phyloP scores from a whole-genome alignment of 139 green algal species.

The Chlamydomonas sphaeroides region DNA sequence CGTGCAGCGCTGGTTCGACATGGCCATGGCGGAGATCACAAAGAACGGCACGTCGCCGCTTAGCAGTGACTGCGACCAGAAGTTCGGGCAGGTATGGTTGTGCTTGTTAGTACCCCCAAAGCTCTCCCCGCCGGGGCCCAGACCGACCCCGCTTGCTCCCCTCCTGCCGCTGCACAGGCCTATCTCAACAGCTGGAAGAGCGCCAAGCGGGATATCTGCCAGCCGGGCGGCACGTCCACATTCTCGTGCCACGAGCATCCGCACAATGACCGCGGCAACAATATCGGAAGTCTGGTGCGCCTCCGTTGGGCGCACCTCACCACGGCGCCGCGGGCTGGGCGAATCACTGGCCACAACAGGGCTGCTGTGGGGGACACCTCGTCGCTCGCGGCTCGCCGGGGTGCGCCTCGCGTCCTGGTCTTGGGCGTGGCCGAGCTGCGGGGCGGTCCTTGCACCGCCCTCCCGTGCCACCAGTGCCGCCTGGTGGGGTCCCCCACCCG shows the following conservation, averaged over 20 bases:
- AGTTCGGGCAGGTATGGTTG: neutral
- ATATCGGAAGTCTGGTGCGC: conserved; percentile 31
- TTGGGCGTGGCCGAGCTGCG: too few species aligned
- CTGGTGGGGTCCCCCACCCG: too few species aligned
- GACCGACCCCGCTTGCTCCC: too few species aligned
- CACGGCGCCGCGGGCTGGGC: too few species aligned
- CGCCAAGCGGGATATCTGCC: neutral
- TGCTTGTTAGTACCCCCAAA: too few species aligned
- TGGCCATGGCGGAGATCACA: neutral
- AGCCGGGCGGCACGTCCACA: neutral
- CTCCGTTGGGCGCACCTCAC: neutral
- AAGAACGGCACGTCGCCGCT: neutral
- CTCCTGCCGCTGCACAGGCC: neutral
- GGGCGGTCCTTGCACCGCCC: too few species aligned
- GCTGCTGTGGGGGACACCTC: too few species aligned
- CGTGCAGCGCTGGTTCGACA: conserved; percentile 4
- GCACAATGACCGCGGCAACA: neutral
- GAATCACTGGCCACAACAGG: too few species aligned
- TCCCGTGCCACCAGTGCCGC: too few species aligned
- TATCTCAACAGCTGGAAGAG: conserved; percentile 11
- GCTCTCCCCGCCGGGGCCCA: too few species aligned
- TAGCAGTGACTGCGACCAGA: neutral
- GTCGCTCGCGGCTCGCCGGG: too few species aligned
- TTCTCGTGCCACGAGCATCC: conserved; percentile 25
- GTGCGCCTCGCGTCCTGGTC: too few species aligned